These are phyloP conservation scores for Penicillium sp. DNA, from an alignment of 2,329 filamentous ascomycete species.

Conservation along the genomic window DNA sequence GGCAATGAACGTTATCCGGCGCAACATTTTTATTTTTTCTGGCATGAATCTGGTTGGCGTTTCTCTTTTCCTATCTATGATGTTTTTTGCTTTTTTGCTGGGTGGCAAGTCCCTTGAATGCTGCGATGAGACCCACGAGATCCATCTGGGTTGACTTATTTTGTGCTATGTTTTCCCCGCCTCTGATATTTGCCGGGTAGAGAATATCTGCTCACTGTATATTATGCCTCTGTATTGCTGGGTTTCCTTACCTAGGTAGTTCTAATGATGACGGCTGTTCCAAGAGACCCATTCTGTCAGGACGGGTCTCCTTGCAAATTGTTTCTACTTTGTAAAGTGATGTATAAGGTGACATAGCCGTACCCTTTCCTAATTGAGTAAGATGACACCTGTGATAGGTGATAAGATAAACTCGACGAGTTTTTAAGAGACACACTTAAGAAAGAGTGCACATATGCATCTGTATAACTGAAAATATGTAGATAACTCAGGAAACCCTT, in stretches of 20 bases:
- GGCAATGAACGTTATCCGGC: constrained; percentile 19
- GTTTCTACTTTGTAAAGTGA: not conserved
- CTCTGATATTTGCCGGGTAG: not conserved
- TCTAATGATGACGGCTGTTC: constrained; percentile 27
- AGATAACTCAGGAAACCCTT: too few species aligned
- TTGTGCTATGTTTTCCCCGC: not conserved
- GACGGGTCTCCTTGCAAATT: constrained; percentile 1
- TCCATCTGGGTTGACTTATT: not conserved
- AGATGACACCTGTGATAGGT: too few species aligned
- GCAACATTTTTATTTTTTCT: constrained; percentile 19
- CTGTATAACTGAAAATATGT: too few species aligned
- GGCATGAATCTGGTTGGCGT: constrained; percentile 28
- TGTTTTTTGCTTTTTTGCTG: constrained; percentile 4
- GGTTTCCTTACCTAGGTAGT: constrained; percentile 8
- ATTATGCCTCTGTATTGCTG: constrained; percentile 24
- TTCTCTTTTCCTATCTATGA: constrained; percentile 11
- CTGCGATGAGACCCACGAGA: not conserved
- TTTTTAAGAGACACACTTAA: too few species aligned
- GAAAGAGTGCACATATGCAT: too few species aligned
- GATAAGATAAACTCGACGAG: too few species aligned
- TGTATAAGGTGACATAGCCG: not conserved
- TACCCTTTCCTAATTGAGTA: too few species aligned
- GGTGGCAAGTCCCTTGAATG: not conserved
- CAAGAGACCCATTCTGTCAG: constrained; percentile 9
- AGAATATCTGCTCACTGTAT: constrained; percentile 14